Conservation (phyloP, 352 stramenopile genomes). For the Globisporangium ultimum region DNA sequence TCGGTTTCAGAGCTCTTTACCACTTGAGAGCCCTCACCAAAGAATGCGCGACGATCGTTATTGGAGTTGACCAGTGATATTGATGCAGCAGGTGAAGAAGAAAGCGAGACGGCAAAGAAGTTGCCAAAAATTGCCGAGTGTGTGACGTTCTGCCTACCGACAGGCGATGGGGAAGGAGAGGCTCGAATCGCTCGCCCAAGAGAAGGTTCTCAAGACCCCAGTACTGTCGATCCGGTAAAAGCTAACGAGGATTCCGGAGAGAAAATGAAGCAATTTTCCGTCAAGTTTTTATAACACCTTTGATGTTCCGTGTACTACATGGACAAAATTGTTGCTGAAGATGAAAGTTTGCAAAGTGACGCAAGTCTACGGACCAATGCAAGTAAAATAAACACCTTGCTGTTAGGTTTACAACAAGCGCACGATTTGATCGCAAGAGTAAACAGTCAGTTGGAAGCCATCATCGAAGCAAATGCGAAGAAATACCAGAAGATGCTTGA, state of each 20-base stretch:
- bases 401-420: constrained; percentile 34
- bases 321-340: constrained; percentile 54
- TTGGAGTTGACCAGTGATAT: constrained; percentile 28
- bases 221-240: constrained; percentile 9
- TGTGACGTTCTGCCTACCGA: constrained; percentile 52
- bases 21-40: constrained; percentile 33
- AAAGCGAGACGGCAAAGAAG: constrained; percentile 4
- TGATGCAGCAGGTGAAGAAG: constrained; percentile 18
- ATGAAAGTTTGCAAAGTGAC: constrained; percentile 45
- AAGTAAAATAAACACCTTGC: constrained; percentile 23
- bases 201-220: constrained; percentile 46
- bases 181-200: constrained; percentile 43
- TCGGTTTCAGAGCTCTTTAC: constrained; percentile 17
- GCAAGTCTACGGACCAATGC: constrained; percentile 32
- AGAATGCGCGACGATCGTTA: constrained; percentile 44
- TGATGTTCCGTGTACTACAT: constrained; percentile 52
- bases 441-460: constrained; percentile 31
- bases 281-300: constrained; percentile 70
- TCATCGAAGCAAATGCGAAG: constrained; percentile 27
- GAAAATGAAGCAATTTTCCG: constrained; percentile 35
- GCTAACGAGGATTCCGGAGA: constrained; percentile 34
- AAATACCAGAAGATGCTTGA: constrained; percentile 28
- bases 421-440: constrained; percentile 36
- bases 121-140: constrained; percentile 42
- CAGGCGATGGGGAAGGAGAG: constrained; percentile 26